Evolutionary conservation across 306 rosid genomes (phyloP).

Genomic region (Canavalia ensiformis): DNA sequence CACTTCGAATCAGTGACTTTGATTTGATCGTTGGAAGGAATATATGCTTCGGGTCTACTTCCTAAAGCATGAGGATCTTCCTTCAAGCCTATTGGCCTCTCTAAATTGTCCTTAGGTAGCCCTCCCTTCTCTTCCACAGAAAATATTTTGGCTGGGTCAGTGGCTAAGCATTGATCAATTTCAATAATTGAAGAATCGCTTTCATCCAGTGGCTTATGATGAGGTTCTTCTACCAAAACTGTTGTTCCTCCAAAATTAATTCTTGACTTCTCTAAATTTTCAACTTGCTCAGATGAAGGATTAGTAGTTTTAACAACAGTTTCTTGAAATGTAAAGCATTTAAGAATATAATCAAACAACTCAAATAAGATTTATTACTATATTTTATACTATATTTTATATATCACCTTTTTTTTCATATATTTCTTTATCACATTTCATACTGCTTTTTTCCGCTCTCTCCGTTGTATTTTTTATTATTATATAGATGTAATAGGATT

Average conservation of each 20-base stretch:
- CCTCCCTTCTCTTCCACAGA: conserved; percentile 46
- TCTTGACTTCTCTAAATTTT: conserved; percentile 36
- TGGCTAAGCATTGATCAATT: background rate
- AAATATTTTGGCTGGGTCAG: conserved; percentile 45
- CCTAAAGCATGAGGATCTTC: no score
- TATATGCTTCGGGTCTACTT: no score
- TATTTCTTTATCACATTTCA: no score
- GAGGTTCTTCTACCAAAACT: conserved; percentile 29
- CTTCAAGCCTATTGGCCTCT: no score
- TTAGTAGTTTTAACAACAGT: conserved; percentile 41
- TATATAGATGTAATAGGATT: no score
- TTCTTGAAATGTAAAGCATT: conserved; percentile 55
- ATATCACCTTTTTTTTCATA: no score
- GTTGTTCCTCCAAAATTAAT: conserved; percentile 29
- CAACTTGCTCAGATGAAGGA: conserved; percentile 28
- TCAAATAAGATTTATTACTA: background rate
- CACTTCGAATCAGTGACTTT: background rate
- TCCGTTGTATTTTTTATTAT: no score
- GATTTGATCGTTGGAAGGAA: no score
- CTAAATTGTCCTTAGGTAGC: no score
- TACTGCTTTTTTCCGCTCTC: no score
- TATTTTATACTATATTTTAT: background rate
- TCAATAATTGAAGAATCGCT: conserved; percentile 48
- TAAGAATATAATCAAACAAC: conserved; percentile 11
- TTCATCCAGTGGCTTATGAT: conserved; percentile 18